Evolutionary conservation across 768 basidiomycete species (phyloP).

Genomic region (Leccinum ochraceum): DNA sequence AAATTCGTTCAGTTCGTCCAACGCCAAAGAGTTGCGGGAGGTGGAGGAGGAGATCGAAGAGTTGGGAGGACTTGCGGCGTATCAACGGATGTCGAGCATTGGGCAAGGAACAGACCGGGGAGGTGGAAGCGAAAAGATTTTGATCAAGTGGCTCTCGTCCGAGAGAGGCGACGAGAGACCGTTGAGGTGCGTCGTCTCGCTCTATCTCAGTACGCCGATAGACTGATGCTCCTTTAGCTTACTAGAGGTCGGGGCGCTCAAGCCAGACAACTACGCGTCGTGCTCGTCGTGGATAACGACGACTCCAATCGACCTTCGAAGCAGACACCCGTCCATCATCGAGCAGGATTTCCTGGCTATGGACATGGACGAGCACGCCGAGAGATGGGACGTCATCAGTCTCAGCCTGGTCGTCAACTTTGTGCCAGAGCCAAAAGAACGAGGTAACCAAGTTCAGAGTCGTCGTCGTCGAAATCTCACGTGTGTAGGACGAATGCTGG

Average conservation of each 20-base stretch:
- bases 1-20: slow-evolving; percentile 15
- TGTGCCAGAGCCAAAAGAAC: slow-evolving; percentile 67
- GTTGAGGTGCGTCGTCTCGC: slow-evolving; percentile 33
- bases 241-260: slow-evolving; percentile 87
- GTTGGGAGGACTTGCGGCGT: slow-evolving; percentile 77
- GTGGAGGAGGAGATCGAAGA: slow-evolving; percentile 61
- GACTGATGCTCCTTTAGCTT: slow-evolving; percentile 45
- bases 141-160: slow-evolving; percentile 67
- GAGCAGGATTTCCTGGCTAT: slow-evolving; percentile 85
- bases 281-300: slow-evolving; percentile 71
- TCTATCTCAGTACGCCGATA: slow-evolving; percentile 11
- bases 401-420: slow-evolving; percentile 92
- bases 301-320: slow-evolving; percentile 80
- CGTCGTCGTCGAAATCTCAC: slow-evolving; percentile 6
- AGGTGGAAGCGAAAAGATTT: slow-evolving; percentile 82
- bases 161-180: slow-evolving; percentile 26
- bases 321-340: slow-evolving; percentile 77
- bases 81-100: slow-evolving; percentile 80
- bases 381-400: slow-evolving; percentile 77
- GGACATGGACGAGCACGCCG: slow-evolving; percentile 48
- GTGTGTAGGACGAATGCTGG: slow-evolving; percentile 62
- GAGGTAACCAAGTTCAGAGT: slow-evolving; percentile 59
- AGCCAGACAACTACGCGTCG: slow-evolving; percentile 74
- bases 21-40: slow-evolving; percentile 41
- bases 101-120: slow-evolving; percentile 84